Conservation (phyloP, 1,139 yeast species). For the Zygoascus meyerae region DNA sequence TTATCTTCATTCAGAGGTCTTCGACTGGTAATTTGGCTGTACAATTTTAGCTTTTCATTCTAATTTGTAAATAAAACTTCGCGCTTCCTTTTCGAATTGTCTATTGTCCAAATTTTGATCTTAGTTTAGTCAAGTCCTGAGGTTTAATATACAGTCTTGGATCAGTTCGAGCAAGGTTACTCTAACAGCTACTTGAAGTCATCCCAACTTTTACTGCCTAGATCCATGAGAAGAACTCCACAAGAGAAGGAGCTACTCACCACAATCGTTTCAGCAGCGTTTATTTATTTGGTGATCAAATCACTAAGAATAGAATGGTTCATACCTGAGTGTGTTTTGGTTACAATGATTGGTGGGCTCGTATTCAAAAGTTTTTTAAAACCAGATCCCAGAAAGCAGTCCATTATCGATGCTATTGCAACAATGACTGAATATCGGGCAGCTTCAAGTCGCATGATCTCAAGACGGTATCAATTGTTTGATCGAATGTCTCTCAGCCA, state of each 20-base stretch:
- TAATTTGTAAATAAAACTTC: no score
- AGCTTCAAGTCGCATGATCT: conserved; percentile 41
- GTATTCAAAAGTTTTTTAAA: conserved; percentile 31
- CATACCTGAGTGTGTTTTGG: conserved; percentile 11
- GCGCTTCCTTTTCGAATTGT: no score
- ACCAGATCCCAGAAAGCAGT: conserved; percentile 11
- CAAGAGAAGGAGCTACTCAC: background rate
- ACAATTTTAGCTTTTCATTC: no score
- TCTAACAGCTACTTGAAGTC: no score
- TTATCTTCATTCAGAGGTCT: conserved; percentile 53
- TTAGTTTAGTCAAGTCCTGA: no score
- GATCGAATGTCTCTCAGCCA: conserved; percentile 51
- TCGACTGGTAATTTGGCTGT: conserved; percentile 52
- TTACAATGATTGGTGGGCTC: conserved; percentile 19
- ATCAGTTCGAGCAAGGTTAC: no score
- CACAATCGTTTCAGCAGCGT: background rate
- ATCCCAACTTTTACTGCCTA: no score
- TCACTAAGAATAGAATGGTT: conserved; percentile 2
- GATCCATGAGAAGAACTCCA: background rate
- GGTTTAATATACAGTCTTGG: no score
- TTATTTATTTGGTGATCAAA: conserved; percentile 6
- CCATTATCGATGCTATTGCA: conserved; percentile 41
- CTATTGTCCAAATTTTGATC: no score
- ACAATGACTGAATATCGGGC: conserved; percentile 45
- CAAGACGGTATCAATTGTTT: conserved; percentile 43